phyloP scores from a whole-genome alignment of 2,329 filamentous ascomycete species.

The Ciborinia camelliae region DNA sequence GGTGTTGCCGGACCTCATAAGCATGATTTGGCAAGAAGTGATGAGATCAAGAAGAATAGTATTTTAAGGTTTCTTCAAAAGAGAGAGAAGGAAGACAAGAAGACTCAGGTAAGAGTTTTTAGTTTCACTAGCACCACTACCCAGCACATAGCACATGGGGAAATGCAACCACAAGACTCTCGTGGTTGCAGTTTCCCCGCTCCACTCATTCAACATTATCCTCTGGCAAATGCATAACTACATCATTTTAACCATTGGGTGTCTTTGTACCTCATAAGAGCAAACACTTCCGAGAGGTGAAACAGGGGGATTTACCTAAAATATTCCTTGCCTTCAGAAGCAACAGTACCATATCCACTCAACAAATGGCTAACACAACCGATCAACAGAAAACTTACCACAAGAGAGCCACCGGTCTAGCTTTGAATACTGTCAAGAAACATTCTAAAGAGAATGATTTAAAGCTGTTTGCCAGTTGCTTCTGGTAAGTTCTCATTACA shows the following conservation, averaged over 20 bases:
- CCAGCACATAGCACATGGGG: neutral
- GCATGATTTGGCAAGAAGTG: conserved; percentile 69
- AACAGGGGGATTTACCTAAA: neutral
- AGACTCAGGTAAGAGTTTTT: conserved; percentile 48
- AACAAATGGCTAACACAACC: conserved; percentile 42
- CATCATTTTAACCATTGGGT: neutral
- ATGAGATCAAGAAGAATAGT: conserved; percentile 78
- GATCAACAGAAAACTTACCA: conserved; percentile 64
- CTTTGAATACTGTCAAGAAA: conserved; percentile 64
- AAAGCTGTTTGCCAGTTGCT: conserved; percentile 79
- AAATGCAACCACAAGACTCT: neutral
- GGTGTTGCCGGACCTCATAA: conserved; percentile 70
- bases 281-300: neutral
- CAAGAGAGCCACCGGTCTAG: conserved; percentile 69
- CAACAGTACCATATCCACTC: conserved; percentile 36
- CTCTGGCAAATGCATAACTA: neutral
- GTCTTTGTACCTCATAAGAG: neutral
- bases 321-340: neutral
- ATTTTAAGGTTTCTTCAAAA: conserved; percentile 64
- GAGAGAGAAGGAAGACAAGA: conserved; percentile 63
- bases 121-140: neutral
- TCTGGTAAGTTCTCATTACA: conserved; percentile 57
- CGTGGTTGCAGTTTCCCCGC: neutral
- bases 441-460: conserved; percentile 68
- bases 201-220: neutral